Base-by-base conservation (phyloP, 768 basidiomycete genomes). In the Xanthoconium purpureum region DNA sequence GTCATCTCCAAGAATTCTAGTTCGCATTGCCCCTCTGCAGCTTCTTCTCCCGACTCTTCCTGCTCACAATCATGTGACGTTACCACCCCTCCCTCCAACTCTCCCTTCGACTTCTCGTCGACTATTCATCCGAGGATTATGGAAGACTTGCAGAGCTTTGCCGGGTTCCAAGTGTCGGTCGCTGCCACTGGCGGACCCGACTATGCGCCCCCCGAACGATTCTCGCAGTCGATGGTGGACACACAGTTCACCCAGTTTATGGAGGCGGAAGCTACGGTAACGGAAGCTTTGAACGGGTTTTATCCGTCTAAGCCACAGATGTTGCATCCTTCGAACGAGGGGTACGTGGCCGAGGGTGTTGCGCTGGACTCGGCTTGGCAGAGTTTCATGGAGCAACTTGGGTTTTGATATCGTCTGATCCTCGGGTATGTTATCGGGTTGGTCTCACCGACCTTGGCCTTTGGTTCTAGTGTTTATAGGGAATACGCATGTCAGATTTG, bases 331-430 rank as follows among this genome's bases (percentile, higher is more conserved):
- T 30, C 30, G 3, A 42, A 58, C 20, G 61, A 43, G 40, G 50
- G 51, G 45, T 54, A 40, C 12, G 35, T 53, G 14, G 8, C 28
- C 9, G 62, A 62, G 39, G 62, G 74, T 14, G 75, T 76, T 2
- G 73, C 76, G 32, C 61, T 87, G 52, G 84, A 88, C 63, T 71
- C 84, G 17, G 79, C 83, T 1, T 89, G 86, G 85, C 80, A 83
- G 65, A 80, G 76, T 57, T 84, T 89, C 43, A 81, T 85, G 43
- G 84, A 87, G 66, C 87, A 88, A 60, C 74, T 89, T 43, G 87
- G 87, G 3, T 79, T 79, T 57, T 77, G 55, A 68, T 14, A 15
- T 30, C 8, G 33, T 9, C 5, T 47, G n/a, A 35, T 4, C 4
- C 3, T 38, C 11, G 35, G 6, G 1, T 5, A 8, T 3, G 17